Base-by-base conservation (phyloP, 805 yeast genomes). In the Yarrowia sp. region DNA sequence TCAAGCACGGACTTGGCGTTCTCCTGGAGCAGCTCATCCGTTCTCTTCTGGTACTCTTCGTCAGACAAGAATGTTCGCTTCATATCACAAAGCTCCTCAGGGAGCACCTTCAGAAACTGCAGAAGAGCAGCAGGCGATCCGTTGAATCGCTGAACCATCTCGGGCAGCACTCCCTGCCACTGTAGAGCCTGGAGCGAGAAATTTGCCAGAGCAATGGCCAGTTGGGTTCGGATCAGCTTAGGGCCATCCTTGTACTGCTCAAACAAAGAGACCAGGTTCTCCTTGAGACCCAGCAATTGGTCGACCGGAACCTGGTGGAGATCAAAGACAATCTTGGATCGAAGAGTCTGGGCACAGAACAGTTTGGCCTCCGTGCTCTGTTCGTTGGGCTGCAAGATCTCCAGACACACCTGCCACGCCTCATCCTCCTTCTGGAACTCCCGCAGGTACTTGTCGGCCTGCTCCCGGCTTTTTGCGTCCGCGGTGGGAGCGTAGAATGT, bases 261-360 rank as follows among this genome's bases (percentile, higher is more conserved):
- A 66, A 91, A 73, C 51, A 90, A 78, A 11, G 80, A 77, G 30
- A 95, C 76, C 52, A 92, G 72, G 1, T 92, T 83, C 65, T 84
- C 83, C 71, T 91, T 90, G 66, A 95, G 80, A n/a, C 81, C 82
- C 17, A 76, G 70, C 61, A 85, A 75, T n/a, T 85, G 79, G 4
- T 80, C 82, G 24, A 76, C 79, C 0, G 91, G 89, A 5, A 95
- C 76, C 75, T 95, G 98, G 62, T 82, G 79, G 68, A 93, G 79
- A 75, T 95, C 98, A 74, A 90, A 92, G 12, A 89, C 88, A 61
- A 91, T 83, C 70, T 83, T 64, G 48, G 92, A 86, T 67, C 97
- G 80, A 67, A 95, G 77, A 0, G 99, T 95, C 74, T 96, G 99
- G 0, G 98, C 88, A 16, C 93, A 88, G 78, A 96, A 95, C 71